Percentiles rank a stretch among this genome's conserved stretches.
Evolutionary conservation across 176 grass and related monocot species (phyloP).

Genomic region (Olyra latifolia): DNA sequence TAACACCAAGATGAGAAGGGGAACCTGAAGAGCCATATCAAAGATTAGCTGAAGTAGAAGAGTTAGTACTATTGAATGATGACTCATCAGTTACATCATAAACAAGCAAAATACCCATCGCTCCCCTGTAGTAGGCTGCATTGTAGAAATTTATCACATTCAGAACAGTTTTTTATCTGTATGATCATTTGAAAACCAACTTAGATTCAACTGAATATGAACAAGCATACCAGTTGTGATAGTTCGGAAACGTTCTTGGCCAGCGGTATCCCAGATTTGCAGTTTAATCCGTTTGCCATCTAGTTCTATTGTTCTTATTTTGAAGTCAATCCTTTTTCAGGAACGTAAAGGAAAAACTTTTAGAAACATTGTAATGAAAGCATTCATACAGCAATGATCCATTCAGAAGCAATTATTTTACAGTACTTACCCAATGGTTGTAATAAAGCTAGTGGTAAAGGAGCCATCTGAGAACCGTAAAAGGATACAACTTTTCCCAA

Average conservation of each 20-base stretch:
- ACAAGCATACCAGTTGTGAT: slow-evolving; percentile 49
- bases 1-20: slow-evolving; percentile 15
- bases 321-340: slow-evolving; percentile 51
- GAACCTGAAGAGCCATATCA: background rate
- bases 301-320: slow-evolving; percentile 57
- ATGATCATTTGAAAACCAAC: background rate
- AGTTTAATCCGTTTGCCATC: slow-evolving; percentile 60
- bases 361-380: background rate
- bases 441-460: slow-evolving; percentile 58
- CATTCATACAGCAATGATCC: background rate
- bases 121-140: slow-evolving; percentile 57
- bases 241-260: slow-evolving; percentile 58
- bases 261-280: slow-evolving; percentile 65
- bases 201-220: background rate
- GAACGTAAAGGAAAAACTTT: background rate
- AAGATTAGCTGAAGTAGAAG: background rate
- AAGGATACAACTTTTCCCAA: slow-evolving; percentile 60
- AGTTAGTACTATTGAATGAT: slow-evolving; percentile 44
- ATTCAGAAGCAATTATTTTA: background rate
- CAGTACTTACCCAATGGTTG: slow-evolving; percentile 48
- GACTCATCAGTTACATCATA: slow-evolving; percentile 61
- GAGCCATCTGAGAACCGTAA: slow-evolving; percentile 48
- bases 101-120: slow-evolving; percentile 61
- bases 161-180: background rate
- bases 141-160: background rate